Evolutionary conservation across 768 basidiomycete species (phyloP), one percentile per base, ranked within the genome.

Genomic region (Lactarius quietus): DNA sequence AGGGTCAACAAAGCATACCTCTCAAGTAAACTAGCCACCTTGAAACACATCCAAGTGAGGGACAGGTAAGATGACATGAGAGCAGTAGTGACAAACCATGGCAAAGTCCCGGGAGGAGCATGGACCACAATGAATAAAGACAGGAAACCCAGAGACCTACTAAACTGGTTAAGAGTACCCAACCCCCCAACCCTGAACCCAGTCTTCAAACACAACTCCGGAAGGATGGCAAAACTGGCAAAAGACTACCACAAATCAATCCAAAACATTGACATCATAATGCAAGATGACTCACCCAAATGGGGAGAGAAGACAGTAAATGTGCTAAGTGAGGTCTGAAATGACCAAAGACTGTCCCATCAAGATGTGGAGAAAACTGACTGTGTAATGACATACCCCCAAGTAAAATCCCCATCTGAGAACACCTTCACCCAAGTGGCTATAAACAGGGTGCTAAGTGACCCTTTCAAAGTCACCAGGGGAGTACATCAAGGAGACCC

Each of bases 401-500:
- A 35, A 9, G 5, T 48, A 0, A 38, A 36, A 48, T n/a, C 29
- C 2, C 61, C 62, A 2, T 66, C 62, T n/a, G 0, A 26, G n/a
- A 8, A 38, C 8, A 41, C 61, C 0, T 0, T 28, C n/a, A 59
- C 56, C 15, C 0, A 20, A 9, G 53, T 62, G 3, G 36, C 26
- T 1, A 43, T 62, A 10, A 62, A 62, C 18, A 52, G 61, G 1
- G 29, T 23, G 0, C 1, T 56, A 0, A 66, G 65, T 8, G 2
- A n/a, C 1, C 45, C 61, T 0, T 66, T 41, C 31, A 2, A 14
- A 39, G 51, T 66, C 2, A 39, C 39, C 6, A 17, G 65, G 2
- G 65, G 65, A 0, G 57, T 62, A 1, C 31, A 39, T 0, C 65
- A 66, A 28, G 65, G 65, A 0, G 65, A 66, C 48, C 65, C 61